Conservation (phyloP, 2,329 filamentous ascomycete genomes). For the Apiospora koreana region DNA sequence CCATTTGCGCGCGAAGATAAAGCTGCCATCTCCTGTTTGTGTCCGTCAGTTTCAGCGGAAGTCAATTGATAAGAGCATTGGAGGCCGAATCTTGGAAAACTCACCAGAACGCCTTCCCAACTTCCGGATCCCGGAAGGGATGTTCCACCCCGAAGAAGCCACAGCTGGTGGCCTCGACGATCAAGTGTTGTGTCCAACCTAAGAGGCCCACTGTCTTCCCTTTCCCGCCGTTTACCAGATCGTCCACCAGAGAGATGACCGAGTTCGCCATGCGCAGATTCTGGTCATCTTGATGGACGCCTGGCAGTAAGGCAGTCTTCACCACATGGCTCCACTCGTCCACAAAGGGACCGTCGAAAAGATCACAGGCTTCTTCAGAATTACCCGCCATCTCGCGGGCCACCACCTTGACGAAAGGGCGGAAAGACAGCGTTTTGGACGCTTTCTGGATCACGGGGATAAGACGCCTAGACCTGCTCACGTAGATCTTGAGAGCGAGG, state of each 20-base stretch:
- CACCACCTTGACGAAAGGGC: conserved; percentile 27
- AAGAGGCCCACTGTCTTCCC: conserved; percentile 6
- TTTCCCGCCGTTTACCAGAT: background rate
- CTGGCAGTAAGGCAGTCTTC: background rate
- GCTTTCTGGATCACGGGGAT: conserved; percentile 26
- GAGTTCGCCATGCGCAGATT: background rate
- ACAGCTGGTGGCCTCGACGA: conserved; percentile 18
- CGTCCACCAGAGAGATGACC: background rate
- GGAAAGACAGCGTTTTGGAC: conserved; percentile 28
- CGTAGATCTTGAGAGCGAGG: conserved; percentile 31
- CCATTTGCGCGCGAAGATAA: background rate
- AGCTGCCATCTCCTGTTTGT: background rate
- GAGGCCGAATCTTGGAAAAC: too few relatives aligned
- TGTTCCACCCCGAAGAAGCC: conserved; percentile 19
- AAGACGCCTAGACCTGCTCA: conserved; percentile 27
- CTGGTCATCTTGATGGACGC: background rate
- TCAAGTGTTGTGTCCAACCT: conserved; percentile 15
- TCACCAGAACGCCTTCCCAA: conserved; percentile 18
- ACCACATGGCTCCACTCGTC: background rate
- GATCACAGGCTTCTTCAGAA: background rate
- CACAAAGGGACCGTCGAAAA: background rate
- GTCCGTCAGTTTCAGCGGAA: background rate
- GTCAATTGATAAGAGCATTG: too few relatives aligned
- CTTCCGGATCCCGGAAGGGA: conserved; percentile 15
- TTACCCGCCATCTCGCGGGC: background rate